Conservation (phyloP, 306 rosid species). For the Ormosia emarginata region DNA sequence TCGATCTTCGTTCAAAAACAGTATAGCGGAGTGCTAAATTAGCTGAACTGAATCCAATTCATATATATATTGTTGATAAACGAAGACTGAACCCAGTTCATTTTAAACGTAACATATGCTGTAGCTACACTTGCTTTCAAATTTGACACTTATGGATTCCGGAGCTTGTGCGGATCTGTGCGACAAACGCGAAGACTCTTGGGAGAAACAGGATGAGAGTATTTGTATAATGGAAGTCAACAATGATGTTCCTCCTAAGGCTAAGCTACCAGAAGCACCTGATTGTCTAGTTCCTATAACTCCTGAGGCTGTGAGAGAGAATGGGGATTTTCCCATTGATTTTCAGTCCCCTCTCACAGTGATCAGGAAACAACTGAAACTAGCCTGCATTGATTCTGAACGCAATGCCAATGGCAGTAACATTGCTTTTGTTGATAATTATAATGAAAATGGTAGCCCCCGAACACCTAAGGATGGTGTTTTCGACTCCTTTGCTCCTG, state of each 20-base stretch:
- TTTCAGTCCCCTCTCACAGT: constrained; percentile 42
- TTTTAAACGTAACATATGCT: background rate
- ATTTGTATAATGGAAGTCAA: background rate
- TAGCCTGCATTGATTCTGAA: constrained; percentile 13
- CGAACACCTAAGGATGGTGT: constrained; percentile 61
- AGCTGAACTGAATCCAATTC: too few species aligned
- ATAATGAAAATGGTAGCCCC: constrained; percentile 37
- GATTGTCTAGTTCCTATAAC: constrained; percentile 57
- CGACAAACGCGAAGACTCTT: constrained; percentile 2
- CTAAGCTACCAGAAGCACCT: background rate
- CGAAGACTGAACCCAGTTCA: background rate
- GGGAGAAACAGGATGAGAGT: constrained; percentile 11
- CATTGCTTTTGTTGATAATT: background rate
- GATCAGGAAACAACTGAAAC: constrained; percentile 33
- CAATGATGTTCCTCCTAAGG: constrained; percentile 4
- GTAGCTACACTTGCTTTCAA: background rate
- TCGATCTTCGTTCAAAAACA: background rate
- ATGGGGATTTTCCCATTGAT: constrained; percentile 45
- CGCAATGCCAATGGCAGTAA: background rate
- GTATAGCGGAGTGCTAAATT: too few species aligned
- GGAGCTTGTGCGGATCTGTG: constrained; percentile 28
- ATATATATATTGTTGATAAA: too few species aligned
- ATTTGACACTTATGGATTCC: constrained; percentile 37
- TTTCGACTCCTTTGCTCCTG: constrained; percentile 76
- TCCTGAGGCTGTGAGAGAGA: constrained; percentile 56